Conservation (phyloP, 75 land plant species). For the Isoetes taiwanensis region DNA sequence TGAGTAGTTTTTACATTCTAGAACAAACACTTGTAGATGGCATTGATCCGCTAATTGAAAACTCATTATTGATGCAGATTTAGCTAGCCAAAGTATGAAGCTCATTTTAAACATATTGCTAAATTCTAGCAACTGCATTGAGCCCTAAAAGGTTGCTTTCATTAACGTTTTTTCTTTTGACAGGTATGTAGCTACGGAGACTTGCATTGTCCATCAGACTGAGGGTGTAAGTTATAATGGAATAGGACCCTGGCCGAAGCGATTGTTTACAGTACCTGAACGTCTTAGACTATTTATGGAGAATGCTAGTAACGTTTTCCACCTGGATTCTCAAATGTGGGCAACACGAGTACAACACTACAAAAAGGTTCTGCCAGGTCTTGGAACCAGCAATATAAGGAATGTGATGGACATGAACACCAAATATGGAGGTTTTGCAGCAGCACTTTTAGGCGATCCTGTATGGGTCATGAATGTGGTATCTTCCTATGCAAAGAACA, state of each 20-base stretch:
- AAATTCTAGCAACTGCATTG: not conserved
- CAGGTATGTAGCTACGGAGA: constrained; percentile 60
- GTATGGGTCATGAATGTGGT: constrained; percentile 97
- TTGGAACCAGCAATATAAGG: constrained; percentile 49
- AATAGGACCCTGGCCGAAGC: constrained; percentile 64
- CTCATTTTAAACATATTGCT: not conserved
- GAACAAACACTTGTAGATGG: too few species aligned
- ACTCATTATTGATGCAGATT: too few species aligned
- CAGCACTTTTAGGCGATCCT: constrained; percentile 51
- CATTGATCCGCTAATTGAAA: too few species aligned
- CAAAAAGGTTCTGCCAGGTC: constrained; percentile 50
- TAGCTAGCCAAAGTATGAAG: too few species aligned
- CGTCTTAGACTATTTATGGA: constrained; percentile 34
- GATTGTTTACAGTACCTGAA: constrained; percentile 45
- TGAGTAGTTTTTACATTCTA: constrained; percentile 6
- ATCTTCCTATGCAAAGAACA: constrained; percentile 63
- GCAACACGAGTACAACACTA: constrained; percentile 44
- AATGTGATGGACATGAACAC: constrained; percentile 99
- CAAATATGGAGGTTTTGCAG: constrained; percentile 76
- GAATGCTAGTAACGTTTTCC: constrained; percentile 38
- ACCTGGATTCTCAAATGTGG: constrained; percentile 56
- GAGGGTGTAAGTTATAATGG: constrained; percentile 22
- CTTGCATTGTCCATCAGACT: constrained; percentile 46
- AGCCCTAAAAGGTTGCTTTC: too few species aligned
- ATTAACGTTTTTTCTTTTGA: not conserved